Evolutionary conservation across 164 flowering plant species (phyloP), one percentile per base, ranked within the genome.

Genomic region (Cinnamomum micranthum): DNA sequence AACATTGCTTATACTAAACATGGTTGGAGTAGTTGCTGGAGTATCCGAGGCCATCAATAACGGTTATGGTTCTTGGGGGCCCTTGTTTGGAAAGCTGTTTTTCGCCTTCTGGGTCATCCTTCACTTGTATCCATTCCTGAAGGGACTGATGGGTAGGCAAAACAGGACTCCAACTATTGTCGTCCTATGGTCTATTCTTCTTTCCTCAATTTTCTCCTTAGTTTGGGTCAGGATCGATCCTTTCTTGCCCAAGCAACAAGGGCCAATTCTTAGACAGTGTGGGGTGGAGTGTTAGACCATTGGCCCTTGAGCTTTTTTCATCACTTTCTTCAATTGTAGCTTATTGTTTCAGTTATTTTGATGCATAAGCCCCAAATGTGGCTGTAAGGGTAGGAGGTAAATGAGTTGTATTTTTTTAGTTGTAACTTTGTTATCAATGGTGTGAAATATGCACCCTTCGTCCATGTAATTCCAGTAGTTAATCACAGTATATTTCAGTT

Each of bases 131-230:
- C 95, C 92, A 35, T 89, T 89, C 86, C 83, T 89, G 28, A 91
- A 91, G 75, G 95, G 92, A 14, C 71, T 91, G 77, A 89, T 91
- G 95, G 92, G 94, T 64, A 85, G 81, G 73, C 90, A 88, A 68
- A 87, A 87, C 76, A 82, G 90, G 83, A 88, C 91, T n/a, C 95
- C 95, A 19, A 91, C 95, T 27, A 91, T 88, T 65, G 91, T 91
- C 20, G 87, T 87, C 31, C 85, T 91, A 4, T 91, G 95, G 95
- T 88, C 95, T 0, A 68, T 90, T 79, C 87, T 90, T n/a, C 84
- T 90, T 51, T 91, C 94, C 31, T 90, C 94, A 2, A 88, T 90
- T 69, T 87, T 88, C 84, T 90, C 92, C 9, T 74, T 90, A 73
- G 81, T 88, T 69, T 90, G 94, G 94, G 88, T 88, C 20, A 75